Conservation (phyloP, 164 flowering plant species). For the Piper betle region DNA sequence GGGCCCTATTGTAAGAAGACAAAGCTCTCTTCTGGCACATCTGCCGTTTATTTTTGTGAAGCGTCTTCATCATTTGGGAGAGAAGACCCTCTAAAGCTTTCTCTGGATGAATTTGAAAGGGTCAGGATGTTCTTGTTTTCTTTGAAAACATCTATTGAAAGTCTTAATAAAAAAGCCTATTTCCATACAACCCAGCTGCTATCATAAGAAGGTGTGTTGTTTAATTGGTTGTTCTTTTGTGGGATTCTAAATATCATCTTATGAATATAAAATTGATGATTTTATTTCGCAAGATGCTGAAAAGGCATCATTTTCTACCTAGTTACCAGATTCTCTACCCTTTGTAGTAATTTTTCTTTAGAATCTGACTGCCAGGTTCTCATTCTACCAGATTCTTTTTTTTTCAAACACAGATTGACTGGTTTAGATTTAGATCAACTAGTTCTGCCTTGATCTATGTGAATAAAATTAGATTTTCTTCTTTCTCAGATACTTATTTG, state of each 20-base stretch:
- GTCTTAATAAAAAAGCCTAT: slow-evolving; percentile 51
- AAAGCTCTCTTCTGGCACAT: slow-evolving; percentile 13
- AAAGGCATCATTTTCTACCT: too few relatives aligned
- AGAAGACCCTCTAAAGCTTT: not conserved
- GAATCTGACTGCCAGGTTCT: too few relatives aligned
- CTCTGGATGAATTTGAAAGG: slow-evolving; percentile 19
- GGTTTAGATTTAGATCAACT: too few relatives aligned
- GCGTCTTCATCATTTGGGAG: slow-evolving; percentile 7
- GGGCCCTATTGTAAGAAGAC: slow-evolving; percentile 33
- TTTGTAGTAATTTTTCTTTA: too few relatives aligned
- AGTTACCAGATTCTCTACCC: too few relatives aligned
- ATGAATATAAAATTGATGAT: too few relatives aligned
- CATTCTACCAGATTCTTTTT: too few relatives aligned
- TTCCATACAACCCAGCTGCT: slow-evolving; percentile 81
- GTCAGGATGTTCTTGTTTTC: slow-evolving; percentile 61
- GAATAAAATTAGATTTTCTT: too few relatives aligned
- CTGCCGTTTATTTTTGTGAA: slow-evolving; percentile 10
- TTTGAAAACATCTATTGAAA: slow-evolving; percentile 42
- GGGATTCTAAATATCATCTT: not conserved
- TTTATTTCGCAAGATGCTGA: not conserved
- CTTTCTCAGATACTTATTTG: too few relatives aligned
- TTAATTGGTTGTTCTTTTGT: not conserved
- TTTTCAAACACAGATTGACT: too few relatives aligned
- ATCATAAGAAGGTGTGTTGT: slow-evolving; percentile 55
- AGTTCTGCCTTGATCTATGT: too few relatives aligned